These are phyloP conservation scores for Sphagnum magellanicum DNA, from an alignment of 228 moss, liverwort and hornwort genomes.

Conservation along the genomic window DNA sequence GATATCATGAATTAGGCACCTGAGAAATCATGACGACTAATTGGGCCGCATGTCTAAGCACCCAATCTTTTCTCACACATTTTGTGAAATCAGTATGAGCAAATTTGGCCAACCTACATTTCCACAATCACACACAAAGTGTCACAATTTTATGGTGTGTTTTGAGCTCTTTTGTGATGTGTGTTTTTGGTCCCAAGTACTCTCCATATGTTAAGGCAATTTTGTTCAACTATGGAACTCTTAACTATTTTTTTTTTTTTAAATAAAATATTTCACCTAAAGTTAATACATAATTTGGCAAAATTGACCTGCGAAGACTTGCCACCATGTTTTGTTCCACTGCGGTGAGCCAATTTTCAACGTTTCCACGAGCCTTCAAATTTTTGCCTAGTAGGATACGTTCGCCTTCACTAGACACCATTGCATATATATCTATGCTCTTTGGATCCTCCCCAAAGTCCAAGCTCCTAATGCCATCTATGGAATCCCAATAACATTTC, in stretches of 20 bases:
- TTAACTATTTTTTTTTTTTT: no score
- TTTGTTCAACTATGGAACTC: not conserved
- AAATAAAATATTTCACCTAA: no score
- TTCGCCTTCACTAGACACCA: slow-evolving; percentile 90
- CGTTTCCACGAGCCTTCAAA: slow-evolving; percentile 85
- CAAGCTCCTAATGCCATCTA: slow-evolving; percentile 83
- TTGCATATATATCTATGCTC: slow-evolving; percentile 84
- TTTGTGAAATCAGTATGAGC: slow-evolving; percentile 57
- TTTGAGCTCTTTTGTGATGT: no score
- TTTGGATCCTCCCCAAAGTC: slow-evolving; percentile 97
- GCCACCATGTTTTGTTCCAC: slow-evolving; percentile 92
- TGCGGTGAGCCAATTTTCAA: slow-evolving; percentile 84
- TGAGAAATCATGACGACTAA: slow-evolving; percentile 79
- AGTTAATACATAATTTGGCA: not conserved
- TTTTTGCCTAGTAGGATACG: slow-evolving; percentile 68
- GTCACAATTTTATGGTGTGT: no score
- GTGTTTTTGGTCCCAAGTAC: no score
- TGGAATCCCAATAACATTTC: not conserved
- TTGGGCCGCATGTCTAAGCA: slow-evolving; percentile 70
- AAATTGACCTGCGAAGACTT: slow-evolving; percentile 59
- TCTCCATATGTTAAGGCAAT: no score
- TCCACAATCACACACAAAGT: no score
- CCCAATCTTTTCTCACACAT: slow-evolving; percentile 47
- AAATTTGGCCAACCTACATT: slow-evolving; percentile 52
- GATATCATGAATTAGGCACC: slow-evolving; percentile 5